Conservation (phyloP, 1,284 basidiomycete genomes). For the Phellopilus nigrolimitatus region DNA sequence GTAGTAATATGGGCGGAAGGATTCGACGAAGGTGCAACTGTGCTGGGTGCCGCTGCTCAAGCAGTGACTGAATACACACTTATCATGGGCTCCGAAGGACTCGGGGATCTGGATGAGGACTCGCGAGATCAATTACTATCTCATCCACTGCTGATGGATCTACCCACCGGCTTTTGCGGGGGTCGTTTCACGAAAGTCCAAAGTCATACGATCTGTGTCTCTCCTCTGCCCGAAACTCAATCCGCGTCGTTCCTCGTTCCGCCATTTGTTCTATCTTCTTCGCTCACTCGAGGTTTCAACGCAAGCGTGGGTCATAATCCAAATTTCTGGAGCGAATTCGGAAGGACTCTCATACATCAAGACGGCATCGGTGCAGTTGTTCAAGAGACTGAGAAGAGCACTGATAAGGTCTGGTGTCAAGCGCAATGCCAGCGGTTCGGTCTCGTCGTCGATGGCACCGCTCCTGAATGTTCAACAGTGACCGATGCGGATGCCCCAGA, state of each 20-base stretch:
- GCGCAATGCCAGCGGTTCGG: conserved; percentile 7
- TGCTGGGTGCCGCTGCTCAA: conserved; percentile 4
- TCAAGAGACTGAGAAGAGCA: conserved; percentile 3
- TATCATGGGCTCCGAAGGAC: conserved; percentile 12
- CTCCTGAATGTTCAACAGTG: conserved; percentile 1
- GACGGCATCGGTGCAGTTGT: conserved; percentile 8
- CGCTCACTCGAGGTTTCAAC: conserved; percentile 29
- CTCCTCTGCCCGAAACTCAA: conserved; percentile 22
- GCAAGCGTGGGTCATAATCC: conserved; percentile 22
- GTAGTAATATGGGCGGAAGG: conserved; percentile 11
- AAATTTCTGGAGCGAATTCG: conserved; percentile 42
- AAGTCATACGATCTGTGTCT: conserved; percentile 13
- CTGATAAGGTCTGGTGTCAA: conserved; percentile 13
- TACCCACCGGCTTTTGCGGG: conserved; percentile 17
- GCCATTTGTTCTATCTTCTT: conserved; percentile 46
- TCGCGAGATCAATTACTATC: conserved; percentile 9
- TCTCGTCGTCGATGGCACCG: background rate
- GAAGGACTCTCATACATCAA: conserved; percentile 30
- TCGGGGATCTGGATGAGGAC: conserved; percentile 13
- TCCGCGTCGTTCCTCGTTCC: conserved; percentile 48
- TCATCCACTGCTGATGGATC: conserved; percentile 15
- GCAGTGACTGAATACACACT: conserved; percentile 15
- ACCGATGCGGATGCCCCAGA: background rate
- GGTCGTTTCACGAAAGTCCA: background rate
- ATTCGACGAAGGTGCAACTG: conserved; percentile 22